Conservation (phyloP, 2,329 filamentous ascomycete genomes). For the Trichoderma sp. region DNA sequence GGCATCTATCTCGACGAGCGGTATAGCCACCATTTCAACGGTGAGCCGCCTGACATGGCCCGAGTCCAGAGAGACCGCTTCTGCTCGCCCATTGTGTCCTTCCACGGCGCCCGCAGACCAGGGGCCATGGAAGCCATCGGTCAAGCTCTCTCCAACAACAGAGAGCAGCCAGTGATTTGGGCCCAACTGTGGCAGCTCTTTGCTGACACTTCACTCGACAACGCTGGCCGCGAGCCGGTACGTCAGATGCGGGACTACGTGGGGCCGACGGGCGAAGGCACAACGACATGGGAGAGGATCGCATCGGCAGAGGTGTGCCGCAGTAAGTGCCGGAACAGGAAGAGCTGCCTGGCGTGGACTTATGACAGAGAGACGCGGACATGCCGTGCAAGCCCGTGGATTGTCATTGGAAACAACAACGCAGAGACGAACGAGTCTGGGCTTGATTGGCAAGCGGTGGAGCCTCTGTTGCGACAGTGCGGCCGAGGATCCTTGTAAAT, state of each 20-base stretch:
- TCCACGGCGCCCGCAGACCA: conserved; percentile 49
- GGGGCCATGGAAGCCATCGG: conserved; percentile 48
- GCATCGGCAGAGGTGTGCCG: conserved; percentile 43
- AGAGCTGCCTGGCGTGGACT: conserved; percentile 51
- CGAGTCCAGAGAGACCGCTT: conserved; percentile 50
- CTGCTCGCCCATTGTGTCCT: conserved; percentile 54
- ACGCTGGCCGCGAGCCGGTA: conserved; percentile 38
- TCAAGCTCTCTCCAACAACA: conserved; percentile 37
- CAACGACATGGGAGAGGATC: conserved; percentile 38
- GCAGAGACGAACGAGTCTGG: conserved; percentile 32
- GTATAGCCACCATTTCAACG: conserved; percentile 55
- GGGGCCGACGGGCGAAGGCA: conserved; percentile 46
- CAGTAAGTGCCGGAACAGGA: conserved; percentile 40
- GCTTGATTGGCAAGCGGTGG: conserved; percentile 33
- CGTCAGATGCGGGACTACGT: conserved; percentile 48
- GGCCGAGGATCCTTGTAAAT: conserved; percentile 5
- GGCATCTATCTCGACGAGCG: conserved; percentile 56
- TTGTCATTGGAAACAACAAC: conserved; percentile 42
- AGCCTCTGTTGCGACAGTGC: conserved; percentile 29
- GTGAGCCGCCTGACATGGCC: conserved; percentile 49
- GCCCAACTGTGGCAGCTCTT: conserved; percentile 51
- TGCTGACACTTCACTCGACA: conserved; percentile 40
- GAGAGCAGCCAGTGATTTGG: conserved; percentile 47
- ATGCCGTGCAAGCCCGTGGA: conserved; percentile 51
- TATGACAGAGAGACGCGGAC: conserved; percentile 41